Evolutionary conservation across 768 basidiomycete species (phyloP).

Genomic region (Pleurotus giganteus): DNA sequence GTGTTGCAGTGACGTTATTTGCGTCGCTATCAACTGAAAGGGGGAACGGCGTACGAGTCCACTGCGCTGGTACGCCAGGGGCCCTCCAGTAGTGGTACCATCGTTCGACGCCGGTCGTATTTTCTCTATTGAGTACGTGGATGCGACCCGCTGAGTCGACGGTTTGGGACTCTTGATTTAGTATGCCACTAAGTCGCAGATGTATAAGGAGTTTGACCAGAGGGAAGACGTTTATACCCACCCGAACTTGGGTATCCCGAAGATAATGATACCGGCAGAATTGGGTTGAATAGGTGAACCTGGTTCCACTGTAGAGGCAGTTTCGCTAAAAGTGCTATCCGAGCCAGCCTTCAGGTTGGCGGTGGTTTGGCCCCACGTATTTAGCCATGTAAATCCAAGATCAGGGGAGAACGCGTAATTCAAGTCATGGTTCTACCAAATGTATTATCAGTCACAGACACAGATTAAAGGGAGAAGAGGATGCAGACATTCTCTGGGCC

Average conservation of each 20-base stretch:
- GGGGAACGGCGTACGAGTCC: slow-evolving; percentile 32
- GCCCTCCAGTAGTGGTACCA: slow-evolving; percentile 9
- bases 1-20: slow-evolving; percentile 33
- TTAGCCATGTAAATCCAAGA: slow-evolving; percentile 30
- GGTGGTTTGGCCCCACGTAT: slow-evolving; percentile 33
- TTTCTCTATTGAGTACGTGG: slow-evolving; percentile 44
- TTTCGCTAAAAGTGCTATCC: background rate
- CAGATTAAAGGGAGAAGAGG: background rate
- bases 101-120: slow-evolving; percentile 9
- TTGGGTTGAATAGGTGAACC: slow-evolving; percentile 26
- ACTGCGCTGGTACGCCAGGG: slow-evolving; percentile 13
- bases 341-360: slow-evolving; percentile 16
- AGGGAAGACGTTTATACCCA: slow-evolving; percentile 23
- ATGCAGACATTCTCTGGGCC: slow-evolving; percentile 33
- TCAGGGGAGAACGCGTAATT: slow-evolving; percentile 28
- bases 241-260: slow-evolving; percentile 36
- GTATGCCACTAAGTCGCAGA: slow-evolving; percentile 27
- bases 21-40: slow-evolving; percentile 18
- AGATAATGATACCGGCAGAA: slow-evolving; percentile 32
- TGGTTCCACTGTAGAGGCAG: background rate
- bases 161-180: slow-evolving; percentile 51
- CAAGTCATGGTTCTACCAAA: slow-evolving; percentile 33
- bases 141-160: slow-evolving; percentile 43
- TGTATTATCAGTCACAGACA: background rate
- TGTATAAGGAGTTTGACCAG: background rate